Evolutionary conservation across 352 stramenopile species (phyloP).

Genomic region (Aphanomyces invadans): DNA sequence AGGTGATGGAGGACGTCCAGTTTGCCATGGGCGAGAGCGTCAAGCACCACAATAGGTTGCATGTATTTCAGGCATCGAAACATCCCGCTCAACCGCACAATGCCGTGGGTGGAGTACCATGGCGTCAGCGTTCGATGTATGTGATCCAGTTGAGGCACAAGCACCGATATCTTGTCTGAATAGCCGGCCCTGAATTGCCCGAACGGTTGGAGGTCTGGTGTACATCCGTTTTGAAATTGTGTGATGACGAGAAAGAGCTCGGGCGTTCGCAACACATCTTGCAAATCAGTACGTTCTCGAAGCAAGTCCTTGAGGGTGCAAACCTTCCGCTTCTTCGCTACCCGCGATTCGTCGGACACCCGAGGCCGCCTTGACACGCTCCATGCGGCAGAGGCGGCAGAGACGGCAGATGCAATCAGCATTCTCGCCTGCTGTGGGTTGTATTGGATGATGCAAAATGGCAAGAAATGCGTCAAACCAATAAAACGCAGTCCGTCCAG

Average conservation of each 20-base stretch:
- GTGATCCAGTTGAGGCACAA: background rate
- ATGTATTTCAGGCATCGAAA: conserved; percentile 2
- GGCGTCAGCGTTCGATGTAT: background rate
- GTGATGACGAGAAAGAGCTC: conserved; percentile 12
- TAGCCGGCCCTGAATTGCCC: background rate
- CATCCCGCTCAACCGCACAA: background rate
- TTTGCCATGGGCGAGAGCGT: background rate
- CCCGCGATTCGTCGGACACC: background rate
- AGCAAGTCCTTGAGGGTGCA: conserved; percentile 3
- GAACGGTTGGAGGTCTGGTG: background rate
- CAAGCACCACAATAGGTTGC: background rate
- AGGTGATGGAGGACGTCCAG: conserved; percentile 1
- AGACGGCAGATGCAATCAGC: no score
- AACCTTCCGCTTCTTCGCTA: background rate
- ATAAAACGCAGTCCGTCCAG: no score
- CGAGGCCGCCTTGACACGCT: background rate
- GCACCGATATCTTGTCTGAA: conserved; percentile 1
- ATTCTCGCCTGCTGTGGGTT: no score
- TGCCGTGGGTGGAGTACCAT: background rate
- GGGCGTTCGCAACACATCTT: background rate
- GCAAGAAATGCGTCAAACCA: no score
- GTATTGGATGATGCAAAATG: no score
- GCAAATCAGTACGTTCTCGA: background rate
- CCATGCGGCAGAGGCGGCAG: background rate
- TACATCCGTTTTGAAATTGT: conserved; percentile 4